Conservation (phyloP, 176 grass and related monocot genomes). For the Otatea glauca region DNA sequence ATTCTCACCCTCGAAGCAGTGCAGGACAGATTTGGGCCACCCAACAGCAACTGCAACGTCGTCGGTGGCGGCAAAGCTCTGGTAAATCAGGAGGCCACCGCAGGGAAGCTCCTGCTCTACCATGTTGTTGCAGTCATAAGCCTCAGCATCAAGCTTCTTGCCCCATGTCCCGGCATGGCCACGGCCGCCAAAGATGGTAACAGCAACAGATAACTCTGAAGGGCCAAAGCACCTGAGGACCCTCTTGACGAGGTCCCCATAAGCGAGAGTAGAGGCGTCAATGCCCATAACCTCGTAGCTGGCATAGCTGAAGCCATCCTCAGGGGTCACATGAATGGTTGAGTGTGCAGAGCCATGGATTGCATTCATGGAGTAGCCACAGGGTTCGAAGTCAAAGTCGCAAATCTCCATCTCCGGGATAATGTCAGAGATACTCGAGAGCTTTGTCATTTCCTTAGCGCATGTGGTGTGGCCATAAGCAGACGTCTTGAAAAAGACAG, state of each 20-base stretch:
- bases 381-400: slow-evolving; percentile 76
- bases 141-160: slow-evolving; percentile 46
- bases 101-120: slow-evolving; percentile 57
- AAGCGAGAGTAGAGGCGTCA: slow-evolving; percentile 40
- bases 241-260: slow-evolving; percentile 59
- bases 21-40: slow-evolving; percentile 59
- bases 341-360: slow-evolving; percentile 59
- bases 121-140: slow-evolving; percentile 54
- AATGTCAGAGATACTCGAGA: slow-evolving; percentile 69
- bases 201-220: slow-evolving; percentile 67
- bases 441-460: slow-evolving; percentile 74
- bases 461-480: slow-evolving; percentile 50
- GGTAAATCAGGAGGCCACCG: slow-evolving; percentile 57
- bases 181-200: slow-evolving; percentile 64
- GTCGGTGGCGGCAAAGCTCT: slow-evolving; percentile 54
- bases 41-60: neutral
- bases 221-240: slow-evolving; percentile 67
- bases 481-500: slow-evolving; percentile 71
- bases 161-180: slow-evolving; percentile 49
- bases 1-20: slow-evolving; percentile 47
- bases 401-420: slow-evolving; percentile 82
- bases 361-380: slow-evolving; percentile 82
- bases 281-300: slow-evolving; percentile 79
- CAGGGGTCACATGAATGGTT: slow-evolving; percentile 78
- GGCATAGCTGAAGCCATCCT: slow-evolving; percentile 84